Conservation (phyloP, 495 filamentous ascomycete species). For the Penicillium argentinense region DNA sequence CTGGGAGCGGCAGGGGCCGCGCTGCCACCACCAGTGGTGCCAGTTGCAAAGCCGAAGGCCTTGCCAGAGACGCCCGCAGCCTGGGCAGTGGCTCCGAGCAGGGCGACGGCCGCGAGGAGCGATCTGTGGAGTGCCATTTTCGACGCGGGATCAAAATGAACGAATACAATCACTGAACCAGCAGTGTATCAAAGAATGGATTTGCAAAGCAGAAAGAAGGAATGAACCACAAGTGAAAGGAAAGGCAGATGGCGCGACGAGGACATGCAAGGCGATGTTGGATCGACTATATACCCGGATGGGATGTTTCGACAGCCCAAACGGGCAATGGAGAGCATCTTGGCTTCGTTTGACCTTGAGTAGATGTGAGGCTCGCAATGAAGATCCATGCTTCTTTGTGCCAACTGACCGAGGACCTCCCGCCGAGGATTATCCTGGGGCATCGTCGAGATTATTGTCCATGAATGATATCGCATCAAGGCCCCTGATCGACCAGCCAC, state of each 20-base stretch:
- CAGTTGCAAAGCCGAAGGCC: conserved; percentile 47
- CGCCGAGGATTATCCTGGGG: not conserved
- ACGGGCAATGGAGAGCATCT: not conserved
- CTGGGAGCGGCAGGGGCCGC: conserved; percentile 44
- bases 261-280: not conserved
- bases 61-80: conserved; percentile 35
- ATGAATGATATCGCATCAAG: conserved; percentile 9
- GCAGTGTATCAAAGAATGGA: conserved; percentile 13
- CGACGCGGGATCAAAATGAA: conserved; percentile 1
- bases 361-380: conserved; percentile 4
- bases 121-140: conserved; percentile 24
- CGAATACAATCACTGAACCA: conserved; percentile 13
- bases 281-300: conserved; percentile 1
- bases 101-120: conserved; percentile 18
- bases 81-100: conserved; percentile 20
- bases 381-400: conserved; percentile 13
- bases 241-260: conserved; percentile 2
- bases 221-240: conserved; percentile 14
- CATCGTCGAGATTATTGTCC: not conserved
- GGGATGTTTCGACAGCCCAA: not conserved
- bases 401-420: not conserved
- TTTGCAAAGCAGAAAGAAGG: conserved; percentile 1
- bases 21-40: conserved; percentile 50
- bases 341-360: conserved; percentile 18
- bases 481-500: conserved; percentile 6